Base-by-base conservation (phyloP, 495 filamentous ascomycete species). In the Penicillium macrosclerotiorum region DNA sequence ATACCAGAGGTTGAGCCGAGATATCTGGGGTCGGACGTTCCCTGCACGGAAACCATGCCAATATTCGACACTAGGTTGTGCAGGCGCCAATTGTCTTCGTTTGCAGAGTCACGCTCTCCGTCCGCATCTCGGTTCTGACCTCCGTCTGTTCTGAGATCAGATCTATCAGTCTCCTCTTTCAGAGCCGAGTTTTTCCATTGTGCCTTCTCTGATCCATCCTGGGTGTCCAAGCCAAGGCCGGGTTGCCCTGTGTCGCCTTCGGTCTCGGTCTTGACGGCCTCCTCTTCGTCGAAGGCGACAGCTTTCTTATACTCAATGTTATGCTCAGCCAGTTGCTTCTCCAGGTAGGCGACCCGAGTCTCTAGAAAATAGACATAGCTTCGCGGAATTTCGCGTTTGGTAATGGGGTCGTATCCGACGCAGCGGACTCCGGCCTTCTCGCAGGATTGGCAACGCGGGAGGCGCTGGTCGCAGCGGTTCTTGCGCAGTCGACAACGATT, bases 321-420 rank as follows among this genome's bases (percentile, higher is more conserved):
- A 52, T 90, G 82, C 11, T 81, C 76, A 31, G 76, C 69, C 42
- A 96, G 73, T 38, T 92, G 71, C n/a, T 75, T 74, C 64, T 97
- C 92, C 8, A 97, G 77, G 62, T 92, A 88, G 30, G 81, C 76
- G 27, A 95, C 80, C 38, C 92, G 78, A 31, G 85, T 86, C 69
- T 97, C 92, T 25, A 96, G 80, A 58, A 95, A 96, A 69, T 86
- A 94, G 23, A 96, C 89, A 70, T 97, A 97, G 55, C 89, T 94
- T 57, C 90, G 78, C 32, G 92, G 92, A 26, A 96, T 95, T 60
- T 95, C 89, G 62, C 86, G 77, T 74, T 96, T 96, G 13, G 88
- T 95, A 54, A 96, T 94, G 16, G 90, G 92, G 62, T 97, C 92
- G 60, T 94, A 96, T 29, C 92, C 92, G 34, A 95, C 89, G 60